These are phyloP conservation scores for Trametes pubescens DNA, from an alignment of 1,284 basidiomycete genomes.

Conservation along the genomic window DNA sequence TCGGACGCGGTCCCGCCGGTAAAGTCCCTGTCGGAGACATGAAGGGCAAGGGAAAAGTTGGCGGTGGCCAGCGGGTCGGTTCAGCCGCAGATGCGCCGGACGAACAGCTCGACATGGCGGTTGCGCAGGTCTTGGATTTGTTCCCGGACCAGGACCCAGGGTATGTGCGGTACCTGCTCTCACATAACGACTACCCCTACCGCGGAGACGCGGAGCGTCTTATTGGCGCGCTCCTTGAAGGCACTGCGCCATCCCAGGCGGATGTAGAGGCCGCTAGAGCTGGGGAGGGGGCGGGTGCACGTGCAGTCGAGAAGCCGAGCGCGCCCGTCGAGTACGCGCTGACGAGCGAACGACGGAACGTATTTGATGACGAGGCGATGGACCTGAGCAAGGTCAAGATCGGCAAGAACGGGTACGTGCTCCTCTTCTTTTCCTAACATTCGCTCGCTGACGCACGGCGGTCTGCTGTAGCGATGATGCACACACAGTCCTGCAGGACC, in stretches of 20 bases:
- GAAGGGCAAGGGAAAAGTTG: constrained; percentile 54
- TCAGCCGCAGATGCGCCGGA: constrained; percentile 6
- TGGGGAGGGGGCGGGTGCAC: constrained; percentile 1
- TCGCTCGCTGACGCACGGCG: neutral
- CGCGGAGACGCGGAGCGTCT: constrained; percentile 63
- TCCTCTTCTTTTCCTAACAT: neutral
- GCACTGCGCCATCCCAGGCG: constrained; percentile 61
- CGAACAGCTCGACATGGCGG: constrained; percentile 56
- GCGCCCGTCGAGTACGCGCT: constrained; percentile 42
- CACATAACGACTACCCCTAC: constrained; percentile 56
- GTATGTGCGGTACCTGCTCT: constrained; percentile 67
- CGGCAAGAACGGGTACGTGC: constrained; percentile 72
- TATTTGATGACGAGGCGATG: constrained; percentile 76
- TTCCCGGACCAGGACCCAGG: constrained; percentile 63
- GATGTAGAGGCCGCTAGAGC: constrained; percentile 39
- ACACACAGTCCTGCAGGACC: constrained; percentile 58
- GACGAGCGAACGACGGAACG: constrained; percentile 65
- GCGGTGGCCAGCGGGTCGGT: constrained; percentile 39
- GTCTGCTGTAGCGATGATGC: constrained; percentile 52
- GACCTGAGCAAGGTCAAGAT: constrained; percentile 67
- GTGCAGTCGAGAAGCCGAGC: constrained; percentile 5
- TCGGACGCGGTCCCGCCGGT: constrained; percentile 39
- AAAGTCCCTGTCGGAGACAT: constrained; percentile 35
- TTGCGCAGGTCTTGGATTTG: constrained; percentile 75
- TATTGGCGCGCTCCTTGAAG: constrained; percentile 75